Base-by-base conservation (phyloP, 2,329 filamentous ascomycete genomes). In the Ustulina deusta region DNA sequence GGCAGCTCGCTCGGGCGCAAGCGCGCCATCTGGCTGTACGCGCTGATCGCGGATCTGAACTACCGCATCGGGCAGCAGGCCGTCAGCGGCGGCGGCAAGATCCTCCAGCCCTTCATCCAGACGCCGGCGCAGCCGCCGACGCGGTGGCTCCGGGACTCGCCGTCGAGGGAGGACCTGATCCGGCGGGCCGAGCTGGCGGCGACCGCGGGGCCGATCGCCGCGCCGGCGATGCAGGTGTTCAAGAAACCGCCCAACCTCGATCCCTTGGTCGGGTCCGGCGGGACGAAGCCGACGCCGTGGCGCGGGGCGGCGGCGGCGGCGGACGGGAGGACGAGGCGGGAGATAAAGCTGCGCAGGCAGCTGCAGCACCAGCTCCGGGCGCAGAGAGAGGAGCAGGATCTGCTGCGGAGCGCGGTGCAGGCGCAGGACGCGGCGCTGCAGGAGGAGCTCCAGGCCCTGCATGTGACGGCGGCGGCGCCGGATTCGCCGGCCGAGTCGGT, bases 21-120 rank as follows among this genome's bases (percentile, higher is more conserved):
- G 61, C 64, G 67, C 52, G 10, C 4, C 25, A 15, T 59, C 10
- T 69, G 60, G 60, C 4, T 69, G 7, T 22, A 51, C 32, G 1
- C 6, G 9, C 38, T 64, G 20, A 13, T 67, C 10, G 20, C 6
- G 3, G 10, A 38, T 10, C 22, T 66, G 2, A 66, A 66, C 7
- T 1, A 9, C 0, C n/a, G 6, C 1, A 22, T 63, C 34, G 15
- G 6, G 1, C 10, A 54, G 1, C 10, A 54, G 4, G 9, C 34
- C 10, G 1, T 17, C 6, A 15, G 15, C 10, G 11, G 38, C 11
- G 22, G 51, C 1, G n/a, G 2, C 15, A 6, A 44, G 10, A 15
- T 11, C 10, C 20, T 34, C 32, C 1, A 27, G 54, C 27, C 54
- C 40, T 61, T 68, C 56, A 13, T 65, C 44, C 6, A 51, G 32